Evolutionary conservation across 2,329 filamentous ascomycete species (phyloP).

Genomic region (Podosphaera leucotricha): DNA sequence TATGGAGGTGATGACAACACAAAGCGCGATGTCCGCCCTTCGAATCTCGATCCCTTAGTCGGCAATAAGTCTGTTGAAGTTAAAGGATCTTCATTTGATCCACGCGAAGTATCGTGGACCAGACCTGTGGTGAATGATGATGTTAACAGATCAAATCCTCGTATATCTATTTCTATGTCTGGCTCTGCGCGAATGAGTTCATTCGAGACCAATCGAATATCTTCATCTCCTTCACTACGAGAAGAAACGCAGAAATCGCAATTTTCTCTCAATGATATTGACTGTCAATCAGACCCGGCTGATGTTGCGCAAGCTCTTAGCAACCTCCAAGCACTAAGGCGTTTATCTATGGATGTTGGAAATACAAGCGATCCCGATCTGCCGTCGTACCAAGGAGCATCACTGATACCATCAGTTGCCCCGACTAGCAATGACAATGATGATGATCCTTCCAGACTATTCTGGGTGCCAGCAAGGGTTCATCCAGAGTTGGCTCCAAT

Average conservation of each 20-base stretch:
- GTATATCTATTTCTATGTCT: conserved; percentile 14
- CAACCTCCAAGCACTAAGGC: conserved; percentile 48
- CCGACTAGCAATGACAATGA: conserved; percentile 56
- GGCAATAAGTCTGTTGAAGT: background rate
- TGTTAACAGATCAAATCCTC: conserved; percentile 10
- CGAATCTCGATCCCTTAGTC: conserved; percentile 20
- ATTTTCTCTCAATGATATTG: conserved; percentile 47
- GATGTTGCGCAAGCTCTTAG: conserved; percentile 50
- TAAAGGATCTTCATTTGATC: conserved; percentile 11
- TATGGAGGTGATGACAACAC: conserved; percentile 36
- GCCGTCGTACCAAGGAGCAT: conserved; percentile 42
- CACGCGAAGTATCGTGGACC: conserved; percentile 5
- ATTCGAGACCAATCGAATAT: conserved; percentile 15
- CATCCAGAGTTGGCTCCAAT: conserved; percentile 88
- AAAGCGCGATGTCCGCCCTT: conserved; percentile 29
- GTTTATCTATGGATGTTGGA: conserved; percentile 57
- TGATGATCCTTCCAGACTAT: conserved; percentile 64
- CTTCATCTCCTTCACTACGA: conserved; percentile 19
- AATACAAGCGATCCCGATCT: conserved; percentile 46
- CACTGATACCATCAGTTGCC: conserved; percentile 44
- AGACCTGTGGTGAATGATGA: conserved; percentile 11
- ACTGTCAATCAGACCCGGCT: conserved; percentile 50
- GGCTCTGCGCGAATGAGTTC: conserved; percentile 11
- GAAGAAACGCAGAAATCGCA: conserved; percentile 30
- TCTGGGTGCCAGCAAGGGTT: conserved; percentile 88